Percentiles rank a stretch among this genome's conserved stretches.
Evolutionary conservation across 805 yeast genomes (phyloP).

Genomic region (Candida xiaguanensis): DNA sequence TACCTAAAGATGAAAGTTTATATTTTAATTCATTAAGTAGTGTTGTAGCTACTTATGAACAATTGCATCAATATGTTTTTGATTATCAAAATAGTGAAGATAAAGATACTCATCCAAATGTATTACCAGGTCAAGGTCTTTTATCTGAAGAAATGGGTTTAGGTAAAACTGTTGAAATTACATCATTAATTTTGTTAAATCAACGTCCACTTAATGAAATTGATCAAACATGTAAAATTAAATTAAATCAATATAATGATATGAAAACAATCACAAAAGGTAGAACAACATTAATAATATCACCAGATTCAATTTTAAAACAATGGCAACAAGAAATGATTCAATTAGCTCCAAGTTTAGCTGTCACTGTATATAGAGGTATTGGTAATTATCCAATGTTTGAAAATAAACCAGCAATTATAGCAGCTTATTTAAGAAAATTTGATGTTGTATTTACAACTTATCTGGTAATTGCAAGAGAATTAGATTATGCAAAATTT

Average conservation of each 20-base stretch:
- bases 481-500: constrained; percentile 75
- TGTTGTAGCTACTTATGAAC: constrained; percentile 27
- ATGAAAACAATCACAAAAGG: constrained; percentile 46
- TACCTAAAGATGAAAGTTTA: constrained; percentile 10
- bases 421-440: constrained; percentile 53
- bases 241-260: constrained; percentile 34
- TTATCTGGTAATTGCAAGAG: constrained; percentile 65
- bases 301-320: constrained; percentile 76
- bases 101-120: constrained; percentile 20
- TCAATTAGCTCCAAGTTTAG: constrained; percentile 54
- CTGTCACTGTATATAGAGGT: constrained; percentile 65
- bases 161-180: constrained; percentile 88
- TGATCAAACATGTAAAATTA: constrained; percentile 24
- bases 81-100: constrained; percentile 20
- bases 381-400: constrained; percentile 23
- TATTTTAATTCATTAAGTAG: constrained; percentile 55
- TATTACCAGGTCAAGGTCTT: constrained; percentile 57
- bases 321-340: constrained; percentile 85
- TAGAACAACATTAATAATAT: constrained; percentile 75
- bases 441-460: constrained; percentile 82
- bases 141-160: constrained; percentile 96
- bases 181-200: constrained; percentile 61
- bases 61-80: constrained; percentile 19
- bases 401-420: constrained; percentile 30
- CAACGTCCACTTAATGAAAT: constrained; percentile 42